Conservation (phyloP, 2,329 filamentous ascomycete species). For the Alternaria metachromatica region DNA sequence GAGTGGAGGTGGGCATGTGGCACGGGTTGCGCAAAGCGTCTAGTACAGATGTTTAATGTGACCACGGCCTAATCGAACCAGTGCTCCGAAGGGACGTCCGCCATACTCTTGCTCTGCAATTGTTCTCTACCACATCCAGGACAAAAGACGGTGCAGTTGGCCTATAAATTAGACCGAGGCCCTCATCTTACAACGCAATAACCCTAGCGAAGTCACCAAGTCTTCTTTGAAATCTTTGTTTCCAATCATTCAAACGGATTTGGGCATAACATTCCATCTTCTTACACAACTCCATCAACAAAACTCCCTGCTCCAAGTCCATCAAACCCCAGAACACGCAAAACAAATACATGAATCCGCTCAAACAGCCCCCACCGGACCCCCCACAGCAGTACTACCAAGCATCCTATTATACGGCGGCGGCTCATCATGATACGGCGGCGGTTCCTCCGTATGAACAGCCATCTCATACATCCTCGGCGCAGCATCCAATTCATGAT, state of each 20-base stretch:
- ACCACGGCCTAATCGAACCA: background rate
- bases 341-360: background rate
- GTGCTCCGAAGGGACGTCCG: background rate
- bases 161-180: background rate
- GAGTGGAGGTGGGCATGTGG: background rate
- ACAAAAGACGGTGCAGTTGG: background rate
- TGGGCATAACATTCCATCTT: background rate
- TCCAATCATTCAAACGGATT: background rate
- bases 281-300: background rate
- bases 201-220: background rate
- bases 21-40: background rate
- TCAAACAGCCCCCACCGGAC: background rate
- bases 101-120: background rate
- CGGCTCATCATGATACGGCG: background rate
- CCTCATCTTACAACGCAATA: background rate
- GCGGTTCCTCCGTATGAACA: background rate
- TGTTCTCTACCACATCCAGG: background rate
- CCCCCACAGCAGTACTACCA: background rate
- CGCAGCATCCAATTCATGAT: constrained; percentile 19
- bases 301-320: background rate
- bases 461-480: background rate
- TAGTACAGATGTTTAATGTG: background rate
- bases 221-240: background rate
- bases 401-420: background rate
- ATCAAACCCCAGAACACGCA: background rate